These are phyloP conservation scores for Lodderomyces pseudojiufengensis DNA, from an alignment of 1,139 yeast genomes.

Conservation along the genomic window DNA sequence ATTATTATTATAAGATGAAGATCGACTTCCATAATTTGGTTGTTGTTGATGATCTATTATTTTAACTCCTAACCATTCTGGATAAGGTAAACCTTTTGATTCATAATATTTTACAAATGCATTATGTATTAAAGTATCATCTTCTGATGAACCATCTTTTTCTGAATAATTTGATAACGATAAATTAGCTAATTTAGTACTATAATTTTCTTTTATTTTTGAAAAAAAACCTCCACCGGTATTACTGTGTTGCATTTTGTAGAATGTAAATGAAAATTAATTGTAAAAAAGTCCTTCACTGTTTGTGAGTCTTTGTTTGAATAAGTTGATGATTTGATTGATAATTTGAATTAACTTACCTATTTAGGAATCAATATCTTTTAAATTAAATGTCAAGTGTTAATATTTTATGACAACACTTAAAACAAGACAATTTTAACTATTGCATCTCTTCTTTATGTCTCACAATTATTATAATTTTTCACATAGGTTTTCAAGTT, in stretches of 20 bases:
- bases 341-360: no score
- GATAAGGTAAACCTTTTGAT: slow-evolving; percentile 30
- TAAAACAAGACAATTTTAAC: no score
- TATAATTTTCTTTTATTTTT: slow-evolving; percentile 36
- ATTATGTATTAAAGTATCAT: slow-evolving; percentile 43
- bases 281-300: no score
- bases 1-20: slow-evolving; percentile 1
- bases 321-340: no score
- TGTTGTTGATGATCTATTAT: slow-evolving; percentile 8
- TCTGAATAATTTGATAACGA: slow-evolving; percentile 29
- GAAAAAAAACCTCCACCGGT: slow-evolving; percentile 26
- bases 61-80: slow-evolving; percentile 45
- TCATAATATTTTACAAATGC: slow-evolving; percentile 44
- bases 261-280: no score
- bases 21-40: slow-evolving; percentile 4
- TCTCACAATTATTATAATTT: no score
- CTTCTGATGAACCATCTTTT: slow-evolving; percentile 37
- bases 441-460: no score
- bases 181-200: slow-evolving; percentile 32
- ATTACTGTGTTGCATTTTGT: slow-evolving; percentile 6
- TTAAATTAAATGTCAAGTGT: no score
- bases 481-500: no score
- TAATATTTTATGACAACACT: no score
- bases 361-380: no score
- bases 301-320: no score